Evolutionary conservation across 225 moss, liverwort and hornwort species (phyloP), one percentile per base, ranked within the genome.

Genomic region (Physcomitrium patens): DNA sequence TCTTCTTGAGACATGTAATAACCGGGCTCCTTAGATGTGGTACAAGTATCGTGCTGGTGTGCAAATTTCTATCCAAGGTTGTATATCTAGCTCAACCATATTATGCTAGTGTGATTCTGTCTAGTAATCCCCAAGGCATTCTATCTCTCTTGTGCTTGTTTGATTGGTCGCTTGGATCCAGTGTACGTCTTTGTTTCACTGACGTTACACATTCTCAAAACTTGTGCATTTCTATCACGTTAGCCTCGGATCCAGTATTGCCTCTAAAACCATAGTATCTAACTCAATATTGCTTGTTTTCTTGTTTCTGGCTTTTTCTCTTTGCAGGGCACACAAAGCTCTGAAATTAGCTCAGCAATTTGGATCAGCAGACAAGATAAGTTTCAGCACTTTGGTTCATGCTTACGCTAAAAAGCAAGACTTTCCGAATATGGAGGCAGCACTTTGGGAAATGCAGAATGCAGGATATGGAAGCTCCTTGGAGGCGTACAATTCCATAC

Each of bases 391-490:
- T 23, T 79, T 99, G 67, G 89, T 99, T 12, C 76, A 99, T 72
- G 87, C 86, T 10, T 94, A 93, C 58, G 97, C 94, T 1, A 99
- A 94, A 79, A 86, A 85, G 70, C 82, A 89, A 68, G 94, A 99
- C 76, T 99, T 94, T 62, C 63, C 89, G 10, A 95, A 75, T 19
- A 99, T 99, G 97, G 97, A 99, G 71, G 77, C 86, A 43, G 90
- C 89, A 28, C 89, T 93, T 26, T 93, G 91, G 93, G 91, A 99
- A 83, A 94, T 99, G 94, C 93, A 91, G 74, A 99, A 87, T 65
- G 80, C 84, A 58, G 94, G 91, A 63, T 75, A 87, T 12, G 91
- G 86, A 51, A 83, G 83, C 23, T 91, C 91, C 23, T 65, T 92
- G 17, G 94, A 93, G 73, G 94, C 97, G 22, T 91, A 90, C 80